Conservation (phyloP, 202 grass and related monocot species). For the Zoysia matrella region DNA sequence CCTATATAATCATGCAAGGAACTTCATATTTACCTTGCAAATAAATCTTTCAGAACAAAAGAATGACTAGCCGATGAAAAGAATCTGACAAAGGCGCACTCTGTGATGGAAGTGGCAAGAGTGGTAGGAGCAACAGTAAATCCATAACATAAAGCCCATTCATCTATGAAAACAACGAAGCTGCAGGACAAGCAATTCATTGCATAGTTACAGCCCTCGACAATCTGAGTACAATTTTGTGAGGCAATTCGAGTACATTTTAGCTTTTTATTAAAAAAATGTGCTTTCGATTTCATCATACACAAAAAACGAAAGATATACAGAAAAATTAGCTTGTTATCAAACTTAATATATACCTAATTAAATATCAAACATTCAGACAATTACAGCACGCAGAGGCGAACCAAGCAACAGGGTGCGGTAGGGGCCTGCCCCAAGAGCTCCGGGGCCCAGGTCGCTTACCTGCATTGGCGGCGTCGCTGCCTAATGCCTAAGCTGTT, state of each 20-base stretch:
- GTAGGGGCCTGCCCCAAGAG: neutral
- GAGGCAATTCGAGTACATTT: neutral
- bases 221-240: neutral
- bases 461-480: neutral
- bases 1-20: neutral
- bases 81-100: neutral
- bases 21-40: neutral
- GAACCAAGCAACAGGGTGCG: neutral
- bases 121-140: neutral
- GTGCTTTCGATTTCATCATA: neutral
- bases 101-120: neutral
- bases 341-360: neutral
- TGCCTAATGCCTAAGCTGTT: neutral
- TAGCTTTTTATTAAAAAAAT: neutral
- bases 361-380: neutral
- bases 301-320: neutral
- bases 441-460: neutral
- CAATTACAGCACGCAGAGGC: neutral
- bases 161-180: neutral
- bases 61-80: conserved; percentile 2
- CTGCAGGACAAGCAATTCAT: conserved; percentile 8
- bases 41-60: neutral
- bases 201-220: neutral
- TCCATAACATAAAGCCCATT: neutral
- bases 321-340: neutral